Conservation (phyloP, 176 grass and related monocot species). For the Stipa capillata region DNA sequence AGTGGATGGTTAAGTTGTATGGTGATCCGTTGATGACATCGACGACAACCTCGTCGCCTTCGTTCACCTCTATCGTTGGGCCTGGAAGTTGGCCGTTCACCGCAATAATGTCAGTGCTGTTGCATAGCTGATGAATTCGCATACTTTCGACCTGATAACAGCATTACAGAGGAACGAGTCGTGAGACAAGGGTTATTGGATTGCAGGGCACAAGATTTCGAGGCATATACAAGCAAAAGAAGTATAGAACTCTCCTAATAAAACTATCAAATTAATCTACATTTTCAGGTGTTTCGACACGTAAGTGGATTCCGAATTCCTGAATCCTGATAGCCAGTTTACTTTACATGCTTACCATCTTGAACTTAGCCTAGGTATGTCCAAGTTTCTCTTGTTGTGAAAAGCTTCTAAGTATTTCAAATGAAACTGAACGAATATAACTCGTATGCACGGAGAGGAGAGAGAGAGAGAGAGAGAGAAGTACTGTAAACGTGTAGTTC, state of each 20-base stretch:
- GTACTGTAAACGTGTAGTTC: constrained; percentile 45
- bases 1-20: constrained; percentile 44
- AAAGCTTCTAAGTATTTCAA: not conserved
- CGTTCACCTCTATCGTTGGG: constrained; percentile 37
- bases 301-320: not conserved
- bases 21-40: constrained; percentile 35
- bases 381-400: not conserved
- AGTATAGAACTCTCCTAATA: not conserved
- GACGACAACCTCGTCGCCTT: constrained; percentile 37
- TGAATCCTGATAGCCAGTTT: not conserved
- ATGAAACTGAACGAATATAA: not conserved
- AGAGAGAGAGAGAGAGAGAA: too few relatives aligned
- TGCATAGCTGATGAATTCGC: constrained; percentile 36
- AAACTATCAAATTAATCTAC: not conserved
- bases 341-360: not conserved
- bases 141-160: constrained; percentile 34
- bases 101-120: constrained; percentile 31
- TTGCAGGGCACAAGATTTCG: too few relatives aligned
- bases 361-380: too few relatives aligned
- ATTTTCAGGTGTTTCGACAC: not conserved
- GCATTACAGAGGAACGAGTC: not conserved
- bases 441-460: not conserved
- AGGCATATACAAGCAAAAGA: not conserved
- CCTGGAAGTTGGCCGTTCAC: constrained; percentile 56
- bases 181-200: not conserved